A percentile compares a stretch with the other conserved stretches of the same genome.
Evolutionary conservation across 257 asterid genomes (phyloP).

Genomic region (Schizonepeta tenuifolia): DNA sequence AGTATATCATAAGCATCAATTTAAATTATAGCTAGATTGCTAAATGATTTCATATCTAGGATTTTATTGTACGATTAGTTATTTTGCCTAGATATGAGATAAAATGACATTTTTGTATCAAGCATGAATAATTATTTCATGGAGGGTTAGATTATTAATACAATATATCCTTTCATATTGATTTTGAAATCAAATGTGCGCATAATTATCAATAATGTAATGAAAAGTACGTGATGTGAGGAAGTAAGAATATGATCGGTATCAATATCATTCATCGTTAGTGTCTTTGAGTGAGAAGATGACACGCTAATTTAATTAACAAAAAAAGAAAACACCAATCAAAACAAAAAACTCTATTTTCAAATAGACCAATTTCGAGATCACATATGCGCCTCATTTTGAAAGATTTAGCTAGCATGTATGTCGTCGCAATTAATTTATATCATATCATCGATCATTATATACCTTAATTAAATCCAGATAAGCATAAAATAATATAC

Average conservation of each 20-base stretch:
- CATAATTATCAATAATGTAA: no score
- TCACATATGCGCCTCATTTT: neutral
- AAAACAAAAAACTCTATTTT: neutral
- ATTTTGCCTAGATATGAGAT: no score
- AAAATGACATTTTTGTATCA: no score
- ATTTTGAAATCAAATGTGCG: no score
- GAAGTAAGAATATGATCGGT: neutral
- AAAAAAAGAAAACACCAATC: neutral
- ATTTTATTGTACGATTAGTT: no score
- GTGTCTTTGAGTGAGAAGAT: neutral
- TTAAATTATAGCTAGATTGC: no score
- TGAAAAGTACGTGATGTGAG: neutral
- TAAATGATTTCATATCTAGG: no score
- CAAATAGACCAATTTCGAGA: neutral
- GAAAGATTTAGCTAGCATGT: neutral
- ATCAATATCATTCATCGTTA: neutral
- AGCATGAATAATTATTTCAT: no score
- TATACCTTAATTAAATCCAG: neutral
- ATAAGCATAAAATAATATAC: neutral
- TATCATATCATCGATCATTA: neutral
- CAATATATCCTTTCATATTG: no score
- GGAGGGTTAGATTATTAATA: no score
- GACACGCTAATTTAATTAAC: no score
- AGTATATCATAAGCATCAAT: no score
- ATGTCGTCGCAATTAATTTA: neutral